Evolutionary conservation across 2,329 filamentous ascomycete species (phyloP), one percentile per base, ranked within the genome.

Genomic region (Hypoxylon sp.): DNA sequence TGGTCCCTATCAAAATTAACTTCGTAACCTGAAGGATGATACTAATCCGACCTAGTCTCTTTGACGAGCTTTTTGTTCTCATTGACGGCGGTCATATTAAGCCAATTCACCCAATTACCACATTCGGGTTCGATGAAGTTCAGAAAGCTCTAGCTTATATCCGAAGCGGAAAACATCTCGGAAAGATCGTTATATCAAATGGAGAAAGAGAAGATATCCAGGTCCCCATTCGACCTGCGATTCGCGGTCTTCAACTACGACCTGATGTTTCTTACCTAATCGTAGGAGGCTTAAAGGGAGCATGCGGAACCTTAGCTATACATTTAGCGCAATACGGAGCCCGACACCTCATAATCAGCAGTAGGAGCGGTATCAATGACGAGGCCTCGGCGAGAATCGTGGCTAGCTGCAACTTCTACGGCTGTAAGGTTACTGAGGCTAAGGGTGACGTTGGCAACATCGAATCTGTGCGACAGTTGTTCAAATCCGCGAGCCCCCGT

Each of bases 271-370:
- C 77, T 0, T 83, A 82, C 52, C 72, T 83, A 1, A 75, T 83
- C 5, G 75, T 80, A 0, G 80, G 81, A 10, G 80, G 81, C 5
- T 62, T 81, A 0, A 76, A 76, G 22, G 80, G 81, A 9, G 63
- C 79, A 9, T 81, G 81, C 52, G 78, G 79, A 1, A 78, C 63
- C 35, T 29, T 82, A 0, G 79, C 80, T 0, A 59, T 78, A 0
- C 75, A 79, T 50, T 63, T 82, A 54, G 78, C 78, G 0, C 60
- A 52, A 2, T 64, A 75, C 3, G 81, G 81, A 1, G 81, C 80
- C 0, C 68, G 70, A 2, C 71, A 80, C 14, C 59, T 83, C 10
- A 71, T 74, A 0, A 66, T 75, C 0, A 51, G n/a, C n/a, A 39
- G 17, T 6, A 46, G 55, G 4, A 59, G 62, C 17, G 55, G 62